phyloP scores from a whole-genome alignment of 75 land plant species.

The Pseudotsuga menziesii region DNA sequence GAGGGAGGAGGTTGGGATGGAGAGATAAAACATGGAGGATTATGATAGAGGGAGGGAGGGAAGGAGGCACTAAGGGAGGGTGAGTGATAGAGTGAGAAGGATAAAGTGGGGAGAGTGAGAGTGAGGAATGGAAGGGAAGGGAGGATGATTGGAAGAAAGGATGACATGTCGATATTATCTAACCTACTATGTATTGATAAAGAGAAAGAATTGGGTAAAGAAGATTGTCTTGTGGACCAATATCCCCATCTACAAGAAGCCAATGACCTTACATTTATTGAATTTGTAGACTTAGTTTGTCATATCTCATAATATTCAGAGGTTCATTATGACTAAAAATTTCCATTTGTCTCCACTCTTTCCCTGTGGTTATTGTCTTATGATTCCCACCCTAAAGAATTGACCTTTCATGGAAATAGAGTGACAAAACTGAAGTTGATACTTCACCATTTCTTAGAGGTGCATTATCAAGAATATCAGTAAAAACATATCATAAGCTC shows the following conservation, averaged over 20 bases:
- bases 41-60: too few species aligned
- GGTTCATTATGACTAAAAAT: constrained; percentile 59
- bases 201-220: constrained; percentile 77
- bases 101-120: too few species aligned
- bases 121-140: too few species aligned
- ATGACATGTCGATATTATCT: constrained; percentile 66
- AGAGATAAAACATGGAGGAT: too few species aligned
- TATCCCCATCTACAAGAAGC: constrained; percentile 75
- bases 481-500: constrained; percentile 79
- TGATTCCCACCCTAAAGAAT: constrained; percentile 69
- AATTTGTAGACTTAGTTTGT: constrained; percentile 70
- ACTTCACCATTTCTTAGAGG: constrained; percentile 75
- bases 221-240: constrained; percentile 82
- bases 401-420: constrained; percentile 73
- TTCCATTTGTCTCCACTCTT: constrained; percentile 52
- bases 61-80: too few species aligned
- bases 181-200: constrained; percentile 84
- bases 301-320: constrained; percentile 70
- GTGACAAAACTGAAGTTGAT: constrained; percentile 81
- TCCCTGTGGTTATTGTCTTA: constrained; percentile 27
- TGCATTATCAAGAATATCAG: constrained; percentile 75
- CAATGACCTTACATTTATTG: constrained; percentile 78
- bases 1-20: too few species aligned
- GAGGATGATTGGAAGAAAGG: too few species aligned
- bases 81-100: too few species aligned